These are phyloP conservation scores for Volvox carteri DNA, from an alignment of 163 green algal species.

Conservation along the genomic window DNA sequence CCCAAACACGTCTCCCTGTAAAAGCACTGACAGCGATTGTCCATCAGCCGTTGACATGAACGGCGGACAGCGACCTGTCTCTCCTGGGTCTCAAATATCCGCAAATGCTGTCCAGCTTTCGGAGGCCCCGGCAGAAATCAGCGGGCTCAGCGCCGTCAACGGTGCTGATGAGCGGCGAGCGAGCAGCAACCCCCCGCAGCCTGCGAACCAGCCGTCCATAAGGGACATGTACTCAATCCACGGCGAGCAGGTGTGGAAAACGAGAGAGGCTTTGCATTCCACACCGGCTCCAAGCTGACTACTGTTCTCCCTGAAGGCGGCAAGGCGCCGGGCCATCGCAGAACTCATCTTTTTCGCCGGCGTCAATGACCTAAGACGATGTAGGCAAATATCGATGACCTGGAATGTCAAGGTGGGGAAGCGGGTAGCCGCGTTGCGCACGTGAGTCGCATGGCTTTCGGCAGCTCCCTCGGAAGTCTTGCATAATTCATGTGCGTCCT, in stretches of 20 bases:
- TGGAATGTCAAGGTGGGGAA: conserved; percentile 83
- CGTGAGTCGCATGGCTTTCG: background rate
- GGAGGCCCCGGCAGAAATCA: background rate
- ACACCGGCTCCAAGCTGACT: background rate
- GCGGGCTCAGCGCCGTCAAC: conserved; percentile 33
- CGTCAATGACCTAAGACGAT: conserved; percentile 85
- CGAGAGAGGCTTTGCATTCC: background rate
- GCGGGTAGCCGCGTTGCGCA: background rate
- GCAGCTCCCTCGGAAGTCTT: conserved; percentile 6
- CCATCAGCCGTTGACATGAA: conserved; percentile 2
- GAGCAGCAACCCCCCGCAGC: background rate
- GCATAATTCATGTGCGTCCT: no score
- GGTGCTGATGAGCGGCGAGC: conserved; percentile 6
- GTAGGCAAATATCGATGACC: conserved; percentile 80
- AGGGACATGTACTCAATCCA: conserved; percentile 69
- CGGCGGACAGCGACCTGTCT: background rate
- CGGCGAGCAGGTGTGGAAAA: conserved; percentile 61
- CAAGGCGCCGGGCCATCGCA: conserved; percentile 83
- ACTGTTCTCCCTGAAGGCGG: conserved; percentile 71
- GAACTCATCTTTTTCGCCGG: conserved; percentile 94
- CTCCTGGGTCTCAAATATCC: conserved; percentile 5
- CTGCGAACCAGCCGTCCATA: background rate
- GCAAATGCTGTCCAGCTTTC: conserved; percentile 29
- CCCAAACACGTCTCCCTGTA: background rate
- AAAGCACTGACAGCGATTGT: conserved; percentile 16